Evolutionary conservation across 345 rosid species (phyloP).

Genomic region (Acer yangbiense): DNA sequence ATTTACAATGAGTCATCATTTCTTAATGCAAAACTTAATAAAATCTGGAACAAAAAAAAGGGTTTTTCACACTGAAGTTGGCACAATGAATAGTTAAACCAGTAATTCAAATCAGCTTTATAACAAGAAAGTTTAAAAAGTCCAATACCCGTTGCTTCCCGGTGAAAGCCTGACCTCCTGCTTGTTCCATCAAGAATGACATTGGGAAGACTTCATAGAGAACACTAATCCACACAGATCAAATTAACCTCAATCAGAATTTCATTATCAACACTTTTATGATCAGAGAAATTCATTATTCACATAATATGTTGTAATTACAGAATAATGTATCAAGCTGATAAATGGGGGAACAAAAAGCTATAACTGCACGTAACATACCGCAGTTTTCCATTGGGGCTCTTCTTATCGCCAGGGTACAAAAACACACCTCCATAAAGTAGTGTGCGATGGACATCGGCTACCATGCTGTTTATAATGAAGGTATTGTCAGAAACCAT

Average conservation of each 20-base stretch:
- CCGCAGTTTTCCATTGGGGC: conserved; percentile 93
- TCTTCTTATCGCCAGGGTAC: conserved; percentile 97
- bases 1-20: neutral
- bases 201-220: conserved; percentile 96
- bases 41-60: neutral
- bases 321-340: neutral
- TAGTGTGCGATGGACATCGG: conserved; percentile 95
- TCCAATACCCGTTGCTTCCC: conserved; percentile 78
- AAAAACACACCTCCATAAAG: conserved; percentile 94
- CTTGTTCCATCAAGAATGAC: conserved; percentile 97
- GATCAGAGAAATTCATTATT: neutral
- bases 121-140: neutral
- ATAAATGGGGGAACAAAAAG: neutral
- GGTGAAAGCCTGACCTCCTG: conserved; percentile 93
- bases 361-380: conserved; percentile 32
- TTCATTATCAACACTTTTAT: neutral
- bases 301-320: neutral
- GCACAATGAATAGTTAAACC: neutral
- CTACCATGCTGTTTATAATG: conserved; percentile 80
- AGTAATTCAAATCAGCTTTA: neutral
- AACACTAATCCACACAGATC: conserved; percentile 49
- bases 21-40: neutral
- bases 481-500: conserved; percentile 10
- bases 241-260: neutral
- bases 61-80: neutral